Conservation (phyloP, 192 early-diverging fungal genomes). For the Gryganskiella cystojenkinii region DNA sequence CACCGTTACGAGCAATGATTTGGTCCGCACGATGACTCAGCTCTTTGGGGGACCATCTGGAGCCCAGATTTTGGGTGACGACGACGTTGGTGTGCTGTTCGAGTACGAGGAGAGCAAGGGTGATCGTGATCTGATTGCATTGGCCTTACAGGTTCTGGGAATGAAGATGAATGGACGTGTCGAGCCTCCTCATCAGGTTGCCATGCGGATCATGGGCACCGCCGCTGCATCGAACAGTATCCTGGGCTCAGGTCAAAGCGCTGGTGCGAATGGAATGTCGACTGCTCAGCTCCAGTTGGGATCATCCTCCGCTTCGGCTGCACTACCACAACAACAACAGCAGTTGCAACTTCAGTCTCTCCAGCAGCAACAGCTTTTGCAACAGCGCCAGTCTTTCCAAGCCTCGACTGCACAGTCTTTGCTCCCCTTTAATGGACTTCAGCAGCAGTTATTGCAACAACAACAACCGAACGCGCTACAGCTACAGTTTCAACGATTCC, state of each 20-base stretch:
- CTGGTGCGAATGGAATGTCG: not conserved
- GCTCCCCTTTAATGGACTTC: too few relatives aligned
- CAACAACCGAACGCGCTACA: not conserved
- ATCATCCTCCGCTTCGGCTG: not conserved
- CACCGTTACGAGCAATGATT: constrained; percentile 25
- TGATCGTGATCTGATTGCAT: constrained; percentile 79
- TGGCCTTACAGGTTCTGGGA: constrained; percentile 81
- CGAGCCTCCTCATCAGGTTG: constrained; percentile 68
- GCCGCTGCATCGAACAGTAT: constrained; percentile 28
- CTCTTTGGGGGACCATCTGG: constrained; percentile 38
- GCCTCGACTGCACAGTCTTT: too few relatives aligned
- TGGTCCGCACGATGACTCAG: constrained; percentile 45
- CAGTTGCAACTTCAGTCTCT: not conserved
- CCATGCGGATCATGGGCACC: constrained; percentile 64
- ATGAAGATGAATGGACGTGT: constrained; percentile 72
- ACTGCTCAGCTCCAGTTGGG: not conserved
- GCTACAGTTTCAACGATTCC: not conserved
- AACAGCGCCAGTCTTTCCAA: too few relatives aligned
- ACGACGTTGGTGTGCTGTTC: constrained; percentile 54
- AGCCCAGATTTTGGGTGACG: constrained; percentile 15
- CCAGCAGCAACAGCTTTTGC: too few relatives aligned
- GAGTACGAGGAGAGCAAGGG: constrained; percentile 67
- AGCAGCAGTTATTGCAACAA: not conserved
- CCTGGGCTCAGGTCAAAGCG: constrained; percentile 7
- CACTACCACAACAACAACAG: not conserved